These are phyloP conservation scores for Clathrus columnatus DNA, from an alignment of 768 basidiomycete species.

Conservation along the genomic window DNA sequence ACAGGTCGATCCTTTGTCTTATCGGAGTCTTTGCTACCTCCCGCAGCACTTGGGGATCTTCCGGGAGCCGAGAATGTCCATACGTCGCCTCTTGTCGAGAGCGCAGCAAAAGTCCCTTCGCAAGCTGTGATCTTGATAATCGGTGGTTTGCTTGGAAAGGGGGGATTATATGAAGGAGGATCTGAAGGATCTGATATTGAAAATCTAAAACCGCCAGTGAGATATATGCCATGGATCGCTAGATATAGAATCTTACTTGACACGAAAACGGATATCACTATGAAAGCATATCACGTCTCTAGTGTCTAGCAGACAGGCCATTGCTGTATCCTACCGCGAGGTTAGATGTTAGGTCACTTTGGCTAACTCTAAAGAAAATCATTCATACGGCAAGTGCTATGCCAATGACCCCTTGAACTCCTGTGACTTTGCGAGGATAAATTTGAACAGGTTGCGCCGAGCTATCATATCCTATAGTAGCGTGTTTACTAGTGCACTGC, in stretches of 20 bases:
- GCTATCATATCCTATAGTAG: conserved; percentile 62
- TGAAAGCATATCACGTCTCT: conserved; percentile 79
- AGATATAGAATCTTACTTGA: conserved; percentile 41
- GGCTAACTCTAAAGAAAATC: background rate
- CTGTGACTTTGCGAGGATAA: conserved; percentile 72
- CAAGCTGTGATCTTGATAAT: conserved; percentile 75
- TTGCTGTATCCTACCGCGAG: conserved; percentile 59
- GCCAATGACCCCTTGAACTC: conserved; percentile 61
- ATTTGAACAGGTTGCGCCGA: conserved; percentile 65
- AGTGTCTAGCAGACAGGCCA: conserved; percentile 71
- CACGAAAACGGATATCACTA: conserved; percentile 65
- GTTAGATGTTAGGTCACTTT: background rate
- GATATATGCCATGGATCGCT: conserved; percentile 1
- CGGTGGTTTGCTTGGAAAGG: conserved; percentile 61
- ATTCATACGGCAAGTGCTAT: conserved; percentile 64
- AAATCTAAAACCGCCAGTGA: conserved; percentile 41
- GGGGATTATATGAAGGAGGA: conserved; percentile 73
- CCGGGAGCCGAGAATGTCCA: conserved; percentile 59
- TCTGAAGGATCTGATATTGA: conserved; percentile 64
- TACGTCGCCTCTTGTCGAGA: conserved; percentile 83
- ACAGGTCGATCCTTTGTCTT: conserved; percentile 21
- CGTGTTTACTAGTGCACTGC: too few species aligned
- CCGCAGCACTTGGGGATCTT: conserved; percentile 26
- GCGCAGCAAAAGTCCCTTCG: conserved; percentile 73
- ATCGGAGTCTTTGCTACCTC: conserved; percentile 17